These are phyloP conservation scores for Taphrina pruni DNA, from an alignment of 1,139 yeast genomes.

Conservation along the genomic window DNA sequence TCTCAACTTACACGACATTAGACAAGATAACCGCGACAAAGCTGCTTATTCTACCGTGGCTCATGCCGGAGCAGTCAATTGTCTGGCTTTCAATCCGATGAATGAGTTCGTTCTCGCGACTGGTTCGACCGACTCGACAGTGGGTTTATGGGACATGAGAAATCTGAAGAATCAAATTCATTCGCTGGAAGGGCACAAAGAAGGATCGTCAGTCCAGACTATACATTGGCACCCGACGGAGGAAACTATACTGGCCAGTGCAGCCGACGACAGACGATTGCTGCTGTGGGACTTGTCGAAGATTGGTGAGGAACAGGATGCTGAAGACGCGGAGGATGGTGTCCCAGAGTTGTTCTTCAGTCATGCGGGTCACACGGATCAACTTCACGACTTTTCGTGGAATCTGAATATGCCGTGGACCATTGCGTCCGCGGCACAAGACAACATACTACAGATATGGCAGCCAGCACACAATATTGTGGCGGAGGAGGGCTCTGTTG, in stretches of 20 bases:
- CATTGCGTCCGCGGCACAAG: conserved; percentile 83
- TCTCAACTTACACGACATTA: conserved; percentile 69
- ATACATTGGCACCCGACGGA: conserved; percentile 78
- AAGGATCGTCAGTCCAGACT: conserved; percentile 61
- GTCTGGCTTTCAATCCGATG: conserved; percentile 67
- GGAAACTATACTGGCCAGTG: conserved; percentile 68
- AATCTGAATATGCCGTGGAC: conserved; percentile 64
- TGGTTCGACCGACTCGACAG: conserved; percentile 68
- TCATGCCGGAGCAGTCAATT: conserved; percentile 63
- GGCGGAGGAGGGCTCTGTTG: conserved; percentile 32
- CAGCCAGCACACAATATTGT: conserved; percentile 42
- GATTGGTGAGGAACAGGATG: conserved; percentile 54
- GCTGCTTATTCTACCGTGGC: conserved; percentile 51
- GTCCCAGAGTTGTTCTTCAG: conserved; percentile 64
- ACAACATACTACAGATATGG: conserved; percentile 89
- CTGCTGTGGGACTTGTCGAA: conserved; percentile 69
- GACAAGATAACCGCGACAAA: conserved; percentile 51
- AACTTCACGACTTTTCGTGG: conserved; percentile 88
- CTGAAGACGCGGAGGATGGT: conserved; percentile 53
- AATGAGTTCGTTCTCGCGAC: conserved; percentile 66
- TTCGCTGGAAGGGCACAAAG: conserved; percentile 60
- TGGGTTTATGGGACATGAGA: conserved; percentile 76
- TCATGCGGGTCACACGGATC: conserved; percentile 91
- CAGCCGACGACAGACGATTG: conserved; percentile 73
- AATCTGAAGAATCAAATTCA: conserved; percentile 49